These are phyloP conservation scores for Gymnopilus dilepis DNA, from an alignment of 768 basidiomycete genomes.

Conservation along the genomic window DNA sequence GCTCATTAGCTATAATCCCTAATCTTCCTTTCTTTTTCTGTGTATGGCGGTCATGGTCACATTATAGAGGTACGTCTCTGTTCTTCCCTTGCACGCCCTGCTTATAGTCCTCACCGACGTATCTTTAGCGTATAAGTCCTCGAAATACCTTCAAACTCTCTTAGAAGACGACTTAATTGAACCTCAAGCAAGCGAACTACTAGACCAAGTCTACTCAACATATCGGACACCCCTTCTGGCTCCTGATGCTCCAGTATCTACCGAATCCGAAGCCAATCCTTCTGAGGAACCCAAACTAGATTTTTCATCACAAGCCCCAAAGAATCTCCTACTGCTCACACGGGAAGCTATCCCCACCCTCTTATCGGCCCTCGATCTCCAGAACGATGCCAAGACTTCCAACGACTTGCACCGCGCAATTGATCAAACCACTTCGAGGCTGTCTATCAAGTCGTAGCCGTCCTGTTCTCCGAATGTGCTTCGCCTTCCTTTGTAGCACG, in stretches of 20 bases:
- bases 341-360: slow-evolving; percentile 60
- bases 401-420: slow-evolving; percentile 67
- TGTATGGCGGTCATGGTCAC: slow-evolving; percentile 84
- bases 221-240: slow-evolving; percentile 17
- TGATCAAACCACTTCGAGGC: slow-evolving; percentile 55
- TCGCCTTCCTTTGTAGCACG: neutral
- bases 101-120: neutral
- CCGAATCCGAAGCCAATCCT: neutral
- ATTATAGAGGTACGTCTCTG: slow-evolving; percentile 65
- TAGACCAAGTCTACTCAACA: slow-evolving; percentile 61
- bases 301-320: neutral
- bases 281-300: slow-evolving; percentile 1
- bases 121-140: slow-evolving; percentile 66
- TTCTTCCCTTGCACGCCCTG: neutral
- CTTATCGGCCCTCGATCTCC: slow-evolving; percentile 49
- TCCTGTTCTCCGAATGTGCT: neutral
- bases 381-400: slow-evolving; percentile 40
- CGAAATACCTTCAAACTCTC: slow-evolving; percentile 68
- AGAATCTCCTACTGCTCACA: slow-evolving; percentile 38
- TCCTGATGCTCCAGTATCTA: neutral
- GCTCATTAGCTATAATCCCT: slow-evolving; percentile 68
- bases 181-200: slow-evolving; percentile 55
- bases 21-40: slow-evolving; percentile 89
- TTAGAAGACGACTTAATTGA: slow-evolving; percentile 59
- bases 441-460: slow-evolving; percentile 21